Evolutionary conservation across 805 yeast genomes (phyloP).

Genomic region (Henningerozyma blattae): DNA sequence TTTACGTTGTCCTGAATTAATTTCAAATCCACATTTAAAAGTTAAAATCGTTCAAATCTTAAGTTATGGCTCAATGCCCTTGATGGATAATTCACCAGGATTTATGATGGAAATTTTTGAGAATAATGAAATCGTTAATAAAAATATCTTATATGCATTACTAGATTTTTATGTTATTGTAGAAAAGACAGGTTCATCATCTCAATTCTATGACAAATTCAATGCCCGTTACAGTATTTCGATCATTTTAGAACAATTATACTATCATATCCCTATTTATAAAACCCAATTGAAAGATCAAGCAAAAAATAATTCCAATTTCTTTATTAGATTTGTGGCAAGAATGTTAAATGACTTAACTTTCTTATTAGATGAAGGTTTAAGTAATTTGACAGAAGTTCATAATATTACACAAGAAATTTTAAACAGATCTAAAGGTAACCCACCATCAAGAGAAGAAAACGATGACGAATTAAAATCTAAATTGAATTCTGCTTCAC

Average conservation of each 20-base stretch:
- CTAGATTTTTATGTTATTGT: constrained; percentile 88
- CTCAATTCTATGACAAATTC: constrained; percentile 94
- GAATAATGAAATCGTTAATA: constrained; percentile 45
- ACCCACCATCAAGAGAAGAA: constrained; percentile 31
- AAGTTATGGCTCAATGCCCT: constrained; percentile 58
- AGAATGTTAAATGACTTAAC: constrained; percentile 92
- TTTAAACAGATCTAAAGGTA: constrained; percentile 31
- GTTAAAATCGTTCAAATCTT: constrained; percentile 71
- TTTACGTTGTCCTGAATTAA: constrained; percentile 70
- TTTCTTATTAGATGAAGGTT: constrained; percentile 79
- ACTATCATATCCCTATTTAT: constrained; percentile 57
- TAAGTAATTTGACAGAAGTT: constrained; percentile 65
- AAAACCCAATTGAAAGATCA: constrained; percentile 57
- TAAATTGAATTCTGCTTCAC: constrained; percentile 51
- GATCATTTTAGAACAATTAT: constrained; percentile 66
- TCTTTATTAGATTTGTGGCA: constrained; percentile 86
- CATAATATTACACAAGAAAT: constrained; percentile 64
- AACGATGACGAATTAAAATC: constrained; percentile 48
- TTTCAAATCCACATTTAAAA: constrained; percentile 90
- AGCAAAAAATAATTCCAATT: constrained; percentile 58
- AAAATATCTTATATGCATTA: constrained; percentile 67
- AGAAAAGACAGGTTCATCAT: constrained; percentile 89
- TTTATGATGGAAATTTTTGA: constrained; percentile 57
- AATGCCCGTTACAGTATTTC: constrained; percentile 83
- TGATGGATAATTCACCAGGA: constrained; percentile 51